Percentiles rank a stretch among this genome's conserved stretches.
phyloP scores from a whole-genome alignment of 2,329 filamentous ascomycete genomes.

The Diaporthe nobilis region DNA sequence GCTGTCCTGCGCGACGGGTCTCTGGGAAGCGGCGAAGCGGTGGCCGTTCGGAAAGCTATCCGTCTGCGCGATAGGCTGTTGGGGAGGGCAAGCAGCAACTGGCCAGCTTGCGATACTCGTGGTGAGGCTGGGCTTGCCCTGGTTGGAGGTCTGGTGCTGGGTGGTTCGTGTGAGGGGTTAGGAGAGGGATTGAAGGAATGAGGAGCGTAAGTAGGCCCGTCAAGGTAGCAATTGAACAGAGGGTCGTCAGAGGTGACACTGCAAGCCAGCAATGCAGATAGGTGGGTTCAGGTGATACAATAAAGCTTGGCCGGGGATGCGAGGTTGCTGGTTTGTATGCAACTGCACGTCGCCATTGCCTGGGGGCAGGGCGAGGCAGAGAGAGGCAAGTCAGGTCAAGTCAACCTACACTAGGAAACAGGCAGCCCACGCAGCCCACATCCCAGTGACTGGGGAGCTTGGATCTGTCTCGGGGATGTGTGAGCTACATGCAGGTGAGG shows the following conservation, averaged over 20 bases:
- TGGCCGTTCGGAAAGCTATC: neutral
- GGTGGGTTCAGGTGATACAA: conserved; percentile 13
- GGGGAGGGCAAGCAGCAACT: neutral
- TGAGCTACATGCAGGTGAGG: neutral
- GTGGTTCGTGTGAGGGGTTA: neutral
- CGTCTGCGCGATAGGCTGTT: neutral
- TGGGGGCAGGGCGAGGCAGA: neutral
- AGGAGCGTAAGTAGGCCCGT: neutral
- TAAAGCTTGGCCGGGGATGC: conserved; percentile 6
- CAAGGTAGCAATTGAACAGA: neutral
- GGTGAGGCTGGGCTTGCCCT: conserved; percentile 5
- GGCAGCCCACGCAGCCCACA: conserved; percentile 3
- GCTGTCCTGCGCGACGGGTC: neutral
- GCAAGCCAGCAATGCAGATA: conserved; percentile 24
- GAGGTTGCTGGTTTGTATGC: conserved; percentile 15
- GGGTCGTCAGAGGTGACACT: neutral
- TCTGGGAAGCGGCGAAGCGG: neutral
- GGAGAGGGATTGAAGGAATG: neutral
- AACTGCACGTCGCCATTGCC: neutral
- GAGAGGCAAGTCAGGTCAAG: conserved; percentile 2
- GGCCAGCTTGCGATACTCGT: neutral
- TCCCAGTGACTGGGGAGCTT: conserved; percentile 19
- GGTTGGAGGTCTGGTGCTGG: neutral
- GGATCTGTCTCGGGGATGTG: neutral
- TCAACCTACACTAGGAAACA: conserved; percentile 19